These are phyloP conservation scores for Guillardia theta DNA, from an alignment of 78 protist species.

Conservation along the genomic window DNA sequence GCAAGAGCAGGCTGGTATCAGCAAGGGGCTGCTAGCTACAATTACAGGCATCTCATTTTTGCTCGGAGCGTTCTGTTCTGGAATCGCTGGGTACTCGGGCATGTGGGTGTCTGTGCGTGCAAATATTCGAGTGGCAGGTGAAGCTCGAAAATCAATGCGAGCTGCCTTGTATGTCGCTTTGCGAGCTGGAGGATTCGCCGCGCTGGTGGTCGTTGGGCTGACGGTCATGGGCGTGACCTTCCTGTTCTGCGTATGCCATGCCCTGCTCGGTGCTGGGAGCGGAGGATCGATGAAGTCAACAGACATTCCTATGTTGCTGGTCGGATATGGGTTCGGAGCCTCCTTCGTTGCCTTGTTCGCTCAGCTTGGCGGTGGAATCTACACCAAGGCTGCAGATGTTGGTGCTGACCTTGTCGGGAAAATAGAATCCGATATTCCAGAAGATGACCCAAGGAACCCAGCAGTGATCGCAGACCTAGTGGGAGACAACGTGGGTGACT, in stretches of 20 bases:
- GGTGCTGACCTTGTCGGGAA: slow-evolving; percentile 83
- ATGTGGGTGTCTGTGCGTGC: slow-evolving; percentile 63
- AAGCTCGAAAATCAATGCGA: neutral
- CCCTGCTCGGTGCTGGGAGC: neutral
- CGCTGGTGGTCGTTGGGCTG: neutral
- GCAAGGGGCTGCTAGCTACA: slow-evolving; percentile 6
- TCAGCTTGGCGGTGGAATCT: slow-evolving; percentile 86
- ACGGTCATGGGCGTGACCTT: neutral
- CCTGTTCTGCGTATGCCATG: slow-evolving; percentile 2
- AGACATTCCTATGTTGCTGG: slow-evolving; percentile 62
- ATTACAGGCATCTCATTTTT: slow-evolving; percentile 42
- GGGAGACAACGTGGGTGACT: slow-evolving; percentile 88
- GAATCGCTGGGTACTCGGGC: slow-evolving; percentile 61
- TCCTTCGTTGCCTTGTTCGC: slow-evolving; percentile 82
- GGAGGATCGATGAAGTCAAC: neutral
- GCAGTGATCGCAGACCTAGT: slow-evolving; percentile 81
- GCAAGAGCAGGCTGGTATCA: neutral
- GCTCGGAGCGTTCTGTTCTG: slow-evolving; percentile 62
- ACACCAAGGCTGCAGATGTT: slow-evolving; percentile 87
- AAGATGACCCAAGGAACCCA: slow-evolving; percentile 85
- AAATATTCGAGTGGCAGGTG: slow-evolving; percentile 64
- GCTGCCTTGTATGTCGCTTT: neutral
- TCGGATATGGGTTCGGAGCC: slow-evolving; percentile 85
- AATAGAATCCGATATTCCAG: slow-evolving; percentile 75
- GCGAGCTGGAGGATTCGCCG: slow-evolving; percentile 2